Percentiles rank a stretch among this genome's conserved stretches.
phyloP scores from a whole-genome alignment of 768 basidiomycete species.

The Saitozyma sp. region DNA sequence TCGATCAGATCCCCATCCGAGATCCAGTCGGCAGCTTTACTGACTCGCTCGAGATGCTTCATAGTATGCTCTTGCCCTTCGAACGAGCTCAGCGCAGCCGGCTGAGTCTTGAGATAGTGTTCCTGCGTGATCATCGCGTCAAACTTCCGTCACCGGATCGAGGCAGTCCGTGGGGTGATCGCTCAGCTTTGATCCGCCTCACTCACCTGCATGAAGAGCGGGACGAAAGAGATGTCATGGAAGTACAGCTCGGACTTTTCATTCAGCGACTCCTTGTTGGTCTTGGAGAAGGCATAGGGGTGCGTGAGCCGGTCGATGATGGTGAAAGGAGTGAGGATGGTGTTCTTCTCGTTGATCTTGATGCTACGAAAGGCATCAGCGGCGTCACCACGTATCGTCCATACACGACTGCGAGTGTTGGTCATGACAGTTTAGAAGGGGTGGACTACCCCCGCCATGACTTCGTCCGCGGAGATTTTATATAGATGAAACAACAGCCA shows the following conservation, averaged over 20 bases:
- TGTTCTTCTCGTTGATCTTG: slow-evolving; percentile 88
- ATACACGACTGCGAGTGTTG: no score
- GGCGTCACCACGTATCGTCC: not conserved
- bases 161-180: no score
- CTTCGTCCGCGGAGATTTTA: slow-evolving; percentile 1
- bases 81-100: slow-evolving; percentile 60
- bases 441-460: not conserved
- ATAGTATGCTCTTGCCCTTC: slow-evolving; percentile 65
- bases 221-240: slow-evolving; percentile 91
- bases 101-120: slow-evolving; percentile 86
- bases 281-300: slow-evolving; percentile 84
- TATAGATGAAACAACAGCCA: not conserved
- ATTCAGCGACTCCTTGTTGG: slow-evolving; percentile 73
- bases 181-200: not conserved
- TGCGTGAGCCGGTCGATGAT: slow-evolving; percentile 85
- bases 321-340: slow-evolving; percentile 87
- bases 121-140: slow-evolving; percentile 60
- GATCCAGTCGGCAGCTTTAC: slow-evolving; percentile 83
- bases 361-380: slow-evolving; percentile 57
- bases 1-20: slow-evolving; percentile 95
- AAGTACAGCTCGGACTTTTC: slow-evolving; percentile 97
- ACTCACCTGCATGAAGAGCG: slow-evolving; percentile 88
- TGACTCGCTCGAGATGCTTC: slow-evolving; percentile 77
- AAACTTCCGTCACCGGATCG: not conserved
- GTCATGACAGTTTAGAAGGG: no score